phyloP scores from a whole-genome alignment of 768 basidiomycete genomes.

The Phlebiopsis gigantea region DNA sequence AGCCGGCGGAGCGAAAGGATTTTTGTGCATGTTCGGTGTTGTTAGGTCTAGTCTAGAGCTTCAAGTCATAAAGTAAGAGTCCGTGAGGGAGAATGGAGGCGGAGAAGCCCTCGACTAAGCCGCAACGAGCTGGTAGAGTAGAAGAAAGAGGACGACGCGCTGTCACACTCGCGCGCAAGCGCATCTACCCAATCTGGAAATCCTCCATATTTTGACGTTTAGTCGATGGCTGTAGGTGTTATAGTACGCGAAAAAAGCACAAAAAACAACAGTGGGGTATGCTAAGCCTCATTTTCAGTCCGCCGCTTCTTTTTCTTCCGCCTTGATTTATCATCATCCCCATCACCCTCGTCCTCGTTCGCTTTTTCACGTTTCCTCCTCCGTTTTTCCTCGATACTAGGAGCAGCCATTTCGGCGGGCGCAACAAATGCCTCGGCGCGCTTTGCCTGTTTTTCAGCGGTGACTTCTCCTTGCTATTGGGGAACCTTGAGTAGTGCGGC shows the following conservation, averaged over 20 bases:
- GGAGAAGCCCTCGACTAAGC: conserved; percentile 2
- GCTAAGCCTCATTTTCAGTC: conserved; percentile 10
- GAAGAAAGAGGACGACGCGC: conserved; percentile 1
- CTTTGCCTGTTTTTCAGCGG: conserved; percentile 65
- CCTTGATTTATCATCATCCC: conserved; percentile 25
- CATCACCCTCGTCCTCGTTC: conserved; percentile 27
- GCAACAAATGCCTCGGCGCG: conserved; percentile 87
- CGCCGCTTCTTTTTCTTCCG: conserved; percentile 40
- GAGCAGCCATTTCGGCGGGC: conserved; percentile 71
- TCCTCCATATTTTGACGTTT: neutral
- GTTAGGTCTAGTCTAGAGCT: conserved; percentile 4
- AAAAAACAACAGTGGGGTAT: neutral
- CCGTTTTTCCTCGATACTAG: conserved; percentile 75
- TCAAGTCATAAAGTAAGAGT: conserved; percentile 3
- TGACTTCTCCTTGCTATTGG: conserved; percentile 70
- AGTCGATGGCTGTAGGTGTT: neutral
- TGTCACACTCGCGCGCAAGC: neutral
- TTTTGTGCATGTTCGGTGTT: conserved; percentile 63
- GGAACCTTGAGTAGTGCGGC: neutral
- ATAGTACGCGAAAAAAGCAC: neutral
- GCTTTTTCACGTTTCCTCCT: conserved; percentile 44
- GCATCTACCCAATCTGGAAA: neutral
- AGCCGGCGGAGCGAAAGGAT: conserved; percentile 65
- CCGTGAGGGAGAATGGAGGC: neutral
- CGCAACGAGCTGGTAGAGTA: conserved; percentile 9